Evolutionary conservation across 257 asterid species (phyloP), one percentile per base, ranked within the genome.

Genomic region (Plantago major): DNA sequence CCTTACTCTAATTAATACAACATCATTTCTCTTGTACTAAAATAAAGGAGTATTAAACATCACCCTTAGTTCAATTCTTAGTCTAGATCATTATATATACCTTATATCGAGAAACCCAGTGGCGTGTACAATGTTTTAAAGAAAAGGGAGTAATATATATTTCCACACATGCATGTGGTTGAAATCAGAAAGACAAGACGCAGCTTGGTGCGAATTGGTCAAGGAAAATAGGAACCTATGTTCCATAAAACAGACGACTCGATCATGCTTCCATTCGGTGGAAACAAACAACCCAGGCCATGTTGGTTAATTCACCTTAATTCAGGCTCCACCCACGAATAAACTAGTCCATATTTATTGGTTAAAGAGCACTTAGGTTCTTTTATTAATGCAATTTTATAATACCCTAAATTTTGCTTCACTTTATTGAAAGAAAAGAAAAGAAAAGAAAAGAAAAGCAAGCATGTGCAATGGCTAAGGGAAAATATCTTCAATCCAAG

Each of bases 321-420:
- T 43, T 16, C 15, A 43, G 62, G 70, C 70, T 45, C 70, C 62
- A 46, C 59, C 6, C 59, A 7, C 11, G 18, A 17, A 45, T 44
- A 37, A 22, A 43, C 26, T 65, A 42, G 30, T 9, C 13, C 45
- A 15, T 22, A 19, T 65, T 54, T 65, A 65, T 65, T 43, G 67
- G 40, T 33, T 15, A 22, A 65, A 65, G 56, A 55, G 55, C 44
- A 30, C n/a, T 28, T 22, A 22, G 26, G 26, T 22, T 22, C 28
- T 44, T 55, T 44, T 42, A 50, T 54, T 8, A 14, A 46, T 38
- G 43, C 13, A 64, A 51, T 42, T 43, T 33, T 7, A 3, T 47
- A 12, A 15, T n/a, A 22, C 26, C 26, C 26, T 49, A 49, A n/a
- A 49, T 49, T 8, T 19, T n/a, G 14, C 13, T 47, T 14, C 54